A percentile compares a stretch with the other conserved stretches of the same genome.
These are phyloP conservation scores for Yarrowia sp. DNA, from an alignment of 805 yeast genomes.

Conservation along the genomic window DNA sequence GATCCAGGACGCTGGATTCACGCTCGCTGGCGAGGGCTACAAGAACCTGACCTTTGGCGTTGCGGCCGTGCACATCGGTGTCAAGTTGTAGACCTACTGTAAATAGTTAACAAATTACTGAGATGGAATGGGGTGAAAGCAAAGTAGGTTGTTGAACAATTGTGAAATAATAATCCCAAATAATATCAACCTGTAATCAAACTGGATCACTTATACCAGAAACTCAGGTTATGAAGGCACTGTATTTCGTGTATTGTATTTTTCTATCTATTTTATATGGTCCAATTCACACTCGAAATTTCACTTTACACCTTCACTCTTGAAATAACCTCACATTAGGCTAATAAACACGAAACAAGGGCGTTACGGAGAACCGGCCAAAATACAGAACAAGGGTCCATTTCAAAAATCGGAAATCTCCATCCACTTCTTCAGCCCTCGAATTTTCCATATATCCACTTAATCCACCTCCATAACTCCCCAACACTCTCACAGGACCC, in stretches of 20 bases:
- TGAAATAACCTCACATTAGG: neutral
- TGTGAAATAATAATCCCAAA: no score
- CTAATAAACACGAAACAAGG: neutral
- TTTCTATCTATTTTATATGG: no score
- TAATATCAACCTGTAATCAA: no score
- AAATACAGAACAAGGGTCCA: no score
- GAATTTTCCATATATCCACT: no score
- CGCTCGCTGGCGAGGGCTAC: conserved; percentile 85
- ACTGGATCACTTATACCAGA: no score
- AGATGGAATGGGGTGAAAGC: neutral
- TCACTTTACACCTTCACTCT: neutral
- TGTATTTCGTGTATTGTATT: no score
- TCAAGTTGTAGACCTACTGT: conserved; percentile 56
- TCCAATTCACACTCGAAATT: no score
- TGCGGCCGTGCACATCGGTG: conserved; percentile 94
- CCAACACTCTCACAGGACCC: neutral
- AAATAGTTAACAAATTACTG: conserved; percentile 12
- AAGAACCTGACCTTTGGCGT: conserved; percentile 93
- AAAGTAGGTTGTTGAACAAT: neutral
- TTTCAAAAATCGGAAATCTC: no score
- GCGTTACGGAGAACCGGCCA: neutral
- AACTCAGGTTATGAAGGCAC: no score
- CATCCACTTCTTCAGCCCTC: no score
- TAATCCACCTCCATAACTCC: no score
- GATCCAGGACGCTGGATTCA: conserved; percentile 95